Base-by-base conservation (phyloP, 148 eudicot species). In the Silene conica region DNA sequence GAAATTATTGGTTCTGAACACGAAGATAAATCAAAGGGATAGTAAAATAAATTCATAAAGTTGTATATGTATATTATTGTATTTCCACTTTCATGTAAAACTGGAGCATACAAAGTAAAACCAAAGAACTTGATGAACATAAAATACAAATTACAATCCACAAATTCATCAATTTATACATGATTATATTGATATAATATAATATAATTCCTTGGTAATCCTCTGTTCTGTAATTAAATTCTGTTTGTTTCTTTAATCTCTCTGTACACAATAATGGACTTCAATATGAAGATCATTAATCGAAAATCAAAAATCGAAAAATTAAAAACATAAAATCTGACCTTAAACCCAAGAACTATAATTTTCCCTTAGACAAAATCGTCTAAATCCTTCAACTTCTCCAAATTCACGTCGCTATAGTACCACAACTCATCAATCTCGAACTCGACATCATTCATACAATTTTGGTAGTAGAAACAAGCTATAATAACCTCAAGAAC, bases 401-500 rank as follows among this genome's bases (percentile, higher is more conserved):
- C 74, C 48, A 50, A 16, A 80, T 74, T n/a, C 8, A 61, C 65
- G 48, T 72, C 38, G 9, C 72, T 34, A 52, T 21, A 70, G 7
- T 70, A 68, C 22, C 56, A 21, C 7, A 46, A 20, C 0, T 68
- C 71, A 19, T 68, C 71, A 14, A 45, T 21, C 4, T 68, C 56
- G 0, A 21, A 13, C 7, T 76, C 78, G 7, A 50, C 22, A 6
- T 79, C 72, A 74, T 58, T 52, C 45, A 78, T 73, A 71, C 96
- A 90, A 54, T 83, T 84, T 74, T 83, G 78, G 73, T 82, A 88
- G 75, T 90, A 92, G 64, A 78, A 64, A 68, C 83, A 87, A 2
- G 86, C 78, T 67, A 87, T 78, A 22, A 92, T 77, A 5, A 86
- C 82, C 61, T 92, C 97, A 3, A 88, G 69, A 7, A 86, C 89